phyloP scores from a whole-genome alignment of 2,329 filamentous ascomycete genomes.

The Aspergillus nomiae region DNA sequence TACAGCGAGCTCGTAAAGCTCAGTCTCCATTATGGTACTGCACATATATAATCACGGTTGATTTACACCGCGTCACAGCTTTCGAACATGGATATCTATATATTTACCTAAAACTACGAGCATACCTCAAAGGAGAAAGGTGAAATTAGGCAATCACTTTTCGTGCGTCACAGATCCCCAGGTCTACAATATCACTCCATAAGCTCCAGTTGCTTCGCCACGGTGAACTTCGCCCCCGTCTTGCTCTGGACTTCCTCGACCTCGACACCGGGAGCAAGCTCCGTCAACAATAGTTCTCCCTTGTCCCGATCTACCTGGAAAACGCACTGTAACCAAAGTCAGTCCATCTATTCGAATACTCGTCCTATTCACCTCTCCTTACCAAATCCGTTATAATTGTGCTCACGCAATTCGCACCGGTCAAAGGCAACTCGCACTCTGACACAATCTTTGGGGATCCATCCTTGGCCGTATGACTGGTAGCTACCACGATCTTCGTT shows the following conservation, averaged over 20 bases:
- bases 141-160: neutral
- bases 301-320: slow-evolving; percentile 72
- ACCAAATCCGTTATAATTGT: slow-evolving; percentile 74
- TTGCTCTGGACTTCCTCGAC: slow-evolving; percentile 70
- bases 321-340: slow-evolving; percentile 59
- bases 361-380: slow-evolving; percentile 35
- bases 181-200: slow-evolving; percentile 41
- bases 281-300: slow-evolving; percentile 55
- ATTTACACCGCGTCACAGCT: neutral
- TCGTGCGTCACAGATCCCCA: neutral
- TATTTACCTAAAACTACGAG: too few species aligned
- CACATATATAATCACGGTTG: neutral
- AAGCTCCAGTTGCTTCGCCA: slow-evolving; percentile 60
- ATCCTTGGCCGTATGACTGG: slow-evolving; percentile 70
- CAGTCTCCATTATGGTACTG: neutral
- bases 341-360: neutral
- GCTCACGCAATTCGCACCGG: slow-evolving; percentile 67
- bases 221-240: slow-evolving; percentile 68
- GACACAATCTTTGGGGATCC: slow-evolving; percentile 68
- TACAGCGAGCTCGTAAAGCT: neutral
- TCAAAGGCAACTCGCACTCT: slow-evolving; percentile 65
- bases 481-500: slow-evolving; percentile 73
- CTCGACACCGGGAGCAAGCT: slow-evolving; percentile 68
- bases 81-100: neutral
- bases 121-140: neutral